Conservation (phyloP, 2,329 filamentous ascomycete species). For the Cryphonectria japonica region DNA sequence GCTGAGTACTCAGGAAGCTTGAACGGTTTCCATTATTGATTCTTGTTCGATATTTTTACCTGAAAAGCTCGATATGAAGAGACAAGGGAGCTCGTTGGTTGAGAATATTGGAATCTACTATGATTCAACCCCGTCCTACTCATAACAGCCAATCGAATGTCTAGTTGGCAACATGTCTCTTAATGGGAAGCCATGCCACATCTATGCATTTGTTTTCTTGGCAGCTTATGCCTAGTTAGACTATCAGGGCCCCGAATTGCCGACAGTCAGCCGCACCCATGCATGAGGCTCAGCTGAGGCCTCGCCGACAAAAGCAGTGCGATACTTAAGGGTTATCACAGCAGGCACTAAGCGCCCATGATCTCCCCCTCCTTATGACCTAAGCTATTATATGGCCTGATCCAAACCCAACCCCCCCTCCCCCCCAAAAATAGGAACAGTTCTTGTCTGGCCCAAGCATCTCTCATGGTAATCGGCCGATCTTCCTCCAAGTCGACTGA, state of each 20-base stretch:
- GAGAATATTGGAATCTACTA: no score
- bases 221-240: not conserved
- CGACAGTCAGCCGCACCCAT: not conserved
- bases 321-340: not conserved
- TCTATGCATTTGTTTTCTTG: not conserved
- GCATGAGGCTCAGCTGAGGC: not conserved
- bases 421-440: not conserved
- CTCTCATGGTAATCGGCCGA: not conserved
- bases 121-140: no score
- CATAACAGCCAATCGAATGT: no score
- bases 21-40: no score
- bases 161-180: no score
- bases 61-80: not conserved
- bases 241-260: not conserved
- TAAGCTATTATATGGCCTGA: not conserved
- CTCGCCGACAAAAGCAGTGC: not conserved
- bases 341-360: not conserved
- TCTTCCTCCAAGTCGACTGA: not conserved
- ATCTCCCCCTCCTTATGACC: not conserved
- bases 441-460: not conserved
- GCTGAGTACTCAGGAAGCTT: no score
- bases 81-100: no score
- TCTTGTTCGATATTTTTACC: no score
- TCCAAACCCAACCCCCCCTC: not conserved
- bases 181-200: not conserved